phyloP scores from a whole-genome alignment of 2,329 filamentous ascomycete species.

The Orbilia oligospora region DNA sequence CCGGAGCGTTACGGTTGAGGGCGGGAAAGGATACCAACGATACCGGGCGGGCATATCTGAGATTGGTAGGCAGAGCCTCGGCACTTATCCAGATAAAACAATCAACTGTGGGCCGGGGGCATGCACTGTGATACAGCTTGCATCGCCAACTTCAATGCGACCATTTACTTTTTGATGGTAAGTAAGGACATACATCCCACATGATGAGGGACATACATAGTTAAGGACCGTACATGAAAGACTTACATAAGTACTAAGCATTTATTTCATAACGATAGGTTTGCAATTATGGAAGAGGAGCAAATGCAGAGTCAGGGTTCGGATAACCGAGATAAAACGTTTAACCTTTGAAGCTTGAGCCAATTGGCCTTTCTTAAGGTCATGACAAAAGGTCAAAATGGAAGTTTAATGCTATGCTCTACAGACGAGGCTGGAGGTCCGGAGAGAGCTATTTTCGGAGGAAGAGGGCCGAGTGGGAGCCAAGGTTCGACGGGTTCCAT shows the following conservation, averaged over 20 bases:
- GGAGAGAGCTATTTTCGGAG: conserved; percentile 53
- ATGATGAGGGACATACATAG: conserved; percentile 26
- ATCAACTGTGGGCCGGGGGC: conserved; percentile 29
- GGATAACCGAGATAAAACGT: conserved; percentile 21
- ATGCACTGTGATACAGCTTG: conserved; percentile 27
- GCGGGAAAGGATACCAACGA: conserved; percentile 40
- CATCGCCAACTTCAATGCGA: conserved; percentile 24
- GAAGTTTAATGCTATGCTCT: neutral
- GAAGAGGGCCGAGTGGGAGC: conserved; percentile 34
- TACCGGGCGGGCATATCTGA: conserved; percentile 48
- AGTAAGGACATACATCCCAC: conserved; percentile 15
- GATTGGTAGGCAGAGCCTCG: conserved; percentile 47
- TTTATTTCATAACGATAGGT: neutral
- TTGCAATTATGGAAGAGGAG: too few species aligned
- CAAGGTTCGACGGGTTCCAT: conserved; percentile 40
- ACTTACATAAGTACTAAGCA: too few species aligned
- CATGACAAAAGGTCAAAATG: neutral
- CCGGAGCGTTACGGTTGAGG: conserved; percentile 1
- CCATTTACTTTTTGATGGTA: neutral
- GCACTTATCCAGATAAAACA: conserved; percentile 34
- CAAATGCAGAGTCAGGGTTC: conserved; percentile 3
- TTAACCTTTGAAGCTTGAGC: conserved; percentile 35
- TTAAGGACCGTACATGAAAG: neutral
- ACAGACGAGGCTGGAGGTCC: conserved; percentile 15
- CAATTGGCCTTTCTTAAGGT: conserved; percentile 12